Percentiles rank a stretch among this genome's conserved stretches.
Conservation (phyloP, 179 eudicot species). For the Kewa caespitosa region DNA sequence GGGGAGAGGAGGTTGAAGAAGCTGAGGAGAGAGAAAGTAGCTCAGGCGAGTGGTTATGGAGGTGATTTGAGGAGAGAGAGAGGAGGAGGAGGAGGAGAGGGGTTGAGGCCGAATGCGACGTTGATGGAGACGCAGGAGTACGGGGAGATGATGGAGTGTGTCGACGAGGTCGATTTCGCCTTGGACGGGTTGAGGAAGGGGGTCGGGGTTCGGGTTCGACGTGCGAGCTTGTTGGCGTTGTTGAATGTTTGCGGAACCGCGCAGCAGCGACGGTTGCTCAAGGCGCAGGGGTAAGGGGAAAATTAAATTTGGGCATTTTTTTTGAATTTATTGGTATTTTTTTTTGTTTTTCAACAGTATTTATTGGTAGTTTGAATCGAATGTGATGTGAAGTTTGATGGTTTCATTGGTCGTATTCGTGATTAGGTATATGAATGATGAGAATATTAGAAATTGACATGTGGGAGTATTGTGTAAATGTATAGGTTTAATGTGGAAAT, state of each 20-base stretch:
- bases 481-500: no score
- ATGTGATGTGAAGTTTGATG: no score
- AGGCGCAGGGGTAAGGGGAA: constrained; percentile 76
- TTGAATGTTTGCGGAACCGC: constrained; percentile 60
- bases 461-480: no score
- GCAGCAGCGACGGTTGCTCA: constrained; percentile 62
- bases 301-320: not conserved
- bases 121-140: constrained; percentile 94
- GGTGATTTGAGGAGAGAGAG: constrained; percentile 37
- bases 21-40: no score
- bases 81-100: constrained; percentile 10
- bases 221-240: constrained; percentile 78
- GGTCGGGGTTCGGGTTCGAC: constrained; percentile 50
- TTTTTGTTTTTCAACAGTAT: no score
- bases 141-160: constrained; percentile 96
- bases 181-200: constrained; percentile 79
- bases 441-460: no score
- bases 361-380: no score
- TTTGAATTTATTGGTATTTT: not conserved
- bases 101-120: constrained; percentile 34
- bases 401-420: no score
- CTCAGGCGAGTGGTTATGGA: no score
- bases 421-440: no score
- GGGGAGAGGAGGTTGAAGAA: constrained; percentile 29
- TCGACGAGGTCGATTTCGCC: constrained; percentile 87